These are phyloP conservation scores for Mimosa pudica DNA, from an alignment of 306 rosid genomes.

Conservation along the genomic window DNA sequence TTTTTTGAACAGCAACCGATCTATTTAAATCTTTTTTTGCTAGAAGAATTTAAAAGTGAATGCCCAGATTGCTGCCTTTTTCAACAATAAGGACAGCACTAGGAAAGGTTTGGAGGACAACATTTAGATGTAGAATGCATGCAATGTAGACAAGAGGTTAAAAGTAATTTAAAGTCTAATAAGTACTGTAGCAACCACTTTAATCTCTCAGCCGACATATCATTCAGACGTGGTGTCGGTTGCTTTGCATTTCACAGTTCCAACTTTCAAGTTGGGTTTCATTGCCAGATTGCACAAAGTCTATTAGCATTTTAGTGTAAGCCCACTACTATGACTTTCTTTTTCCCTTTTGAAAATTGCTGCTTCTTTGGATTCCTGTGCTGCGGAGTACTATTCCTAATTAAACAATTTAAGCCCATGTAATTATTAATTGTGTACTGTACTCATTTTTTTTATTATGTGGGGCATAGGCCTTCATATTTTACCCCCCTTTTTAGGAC, in stretches of 20 bases:
- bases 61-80: too few relatives aligned
- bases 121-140: not conserved
- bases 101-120: not conserved
- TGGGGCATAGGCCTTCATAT: too few relatives aligned
- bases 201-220: not conserved
- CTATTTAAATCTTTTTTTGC: too few relatives aligned
- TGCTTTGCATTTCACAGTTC: constrained; percentile 5
- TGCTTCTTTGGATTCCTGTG: not conserved
- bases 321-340: constrained; percentile 2
- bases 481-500: too few relatives aligned
- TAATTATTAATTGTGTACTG: not conserved
- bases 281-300: not conserved
- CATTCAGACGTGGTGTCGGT: not conserved
- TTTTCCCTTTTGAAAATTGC: not conserved
- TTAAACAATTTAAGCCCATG: not conserved
- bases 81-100: too few relatives aligned
- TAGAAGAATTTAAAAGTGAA: too few relatives aligned
- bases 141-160: not conserved
- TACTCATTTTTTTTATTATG: too few relatives aligned
- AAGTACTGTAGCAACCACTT: not conserved
- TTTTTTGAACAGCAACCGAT: not conserved
- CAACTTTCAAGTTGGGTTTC: not conserved
- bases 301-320: not conserved
- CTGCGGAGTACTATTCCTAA: not conserved
- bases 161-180: not conserved